phyloP scores from a whole-genome alignment of 495 filamentous ascomycete genomes.

The Penicillium coprophilum region DNA sequence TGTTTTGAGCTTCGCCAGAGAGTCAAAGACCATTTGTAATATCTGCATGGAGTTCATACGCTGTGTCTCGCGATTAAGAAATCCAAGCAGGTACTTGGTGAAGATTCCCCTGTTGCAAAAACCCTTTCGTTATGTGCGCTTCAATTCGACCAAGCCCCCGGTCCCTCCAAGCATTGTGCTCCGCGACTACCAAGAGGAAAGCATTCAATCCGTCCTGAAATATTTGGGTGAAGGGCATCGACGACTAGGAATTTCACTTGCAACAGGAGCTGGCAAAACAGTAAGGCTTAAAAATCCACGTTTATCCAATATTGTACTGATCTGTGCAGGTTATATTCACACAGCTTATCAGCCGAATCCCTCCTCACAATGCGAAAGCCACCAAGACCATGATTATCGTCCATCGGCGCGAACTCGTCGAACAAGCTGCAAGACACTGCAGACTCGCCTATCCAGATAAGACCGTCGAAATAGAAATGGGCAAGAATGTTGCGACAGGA shows the following conservation, averaged over 20 bases:
- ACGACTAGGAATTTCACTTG: conserved; percentile 83
- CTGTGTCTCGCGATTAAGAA: conserved; percentile 24
- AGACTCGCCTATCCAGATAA: conserved; percentile 73
- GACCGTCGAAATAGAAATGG: conserved; percentile 88
- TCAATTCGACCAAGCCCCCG: conserved; percentile 30
- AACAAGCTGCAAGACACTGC: conserved; percentile 89
- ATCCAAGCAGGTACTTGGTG: neutral
- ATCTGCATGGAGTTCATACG: conserved; percentile 36
- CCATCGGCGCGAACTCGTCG: conserved; percentile 91
- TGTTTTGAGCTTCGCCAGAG: neutral
- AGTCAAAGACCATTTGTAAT: neutral
- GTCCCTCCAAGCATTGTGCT: conserved; percentile 51
- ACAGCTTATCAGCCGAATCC: conserved; percentile 80
- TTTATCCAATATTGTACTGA: conserved; percentile 4
- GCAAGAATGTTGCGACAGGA: conserved; percentile 67
- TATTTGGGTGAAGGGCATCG: conserved; percentile 72
- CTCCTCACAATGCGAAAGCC: conserved; percentile 53
- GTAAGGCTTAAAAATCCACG: conserved; percentile 44
- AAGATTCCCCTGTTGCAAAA: neutral
- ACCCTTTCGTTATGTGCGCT: conserved; percentile 17
- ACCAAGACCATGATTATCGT: conserved; percentile 87
- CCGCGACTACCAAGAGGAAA: conserved; percentile 81
- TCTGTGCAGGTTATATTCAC: conserved; percentile 82
- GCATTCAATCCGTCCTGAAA: conserved; percentile 79
- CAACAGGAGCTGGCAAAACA: conserved; percentile 92